Evolutionary conservation across 2,329 filamentous ascomycete genomes (phyloP).

Genomic region (Cercospora sp.): DNA sequence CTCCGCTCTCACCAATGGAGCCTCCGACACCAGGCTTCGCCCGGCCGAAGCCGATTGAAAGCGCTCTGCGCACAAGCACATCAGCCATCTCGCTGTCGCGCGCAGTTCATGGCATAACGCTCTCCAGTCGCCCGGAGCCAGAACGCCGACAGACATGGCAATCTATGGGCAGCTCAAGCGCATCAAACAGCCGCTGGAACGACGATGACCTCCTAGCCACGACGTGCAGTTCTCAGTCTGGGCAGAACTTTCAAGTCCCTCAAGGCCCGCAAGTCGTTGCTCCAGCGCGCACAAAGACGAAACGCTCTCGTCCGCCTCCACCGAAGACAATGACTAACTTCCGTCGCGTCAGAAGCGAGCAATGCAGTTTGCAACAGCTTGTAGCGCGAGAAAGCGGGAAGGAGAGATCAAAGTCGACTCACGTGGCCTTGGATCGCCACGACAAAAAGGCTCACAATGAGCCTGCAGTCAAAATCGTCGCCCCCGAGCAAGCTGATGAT

Average conservation of each 20-base stretch:
- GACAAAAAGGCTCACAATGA: background rate
- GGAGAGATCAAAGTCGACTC: background rate
- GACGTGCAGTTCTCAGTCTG: background rate
- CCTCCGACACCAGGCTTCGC: slow-evolving; percentile 13
- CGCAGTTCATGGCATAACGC: background rate
- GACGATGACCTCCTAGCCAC: slow-evolving; percentile 17
- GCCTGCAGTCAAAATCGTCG: background rate
- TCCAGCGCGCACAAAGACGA: background rate
- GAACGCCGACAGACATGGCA: slow-evolving; percentile 7
- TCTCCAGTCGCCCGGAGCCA: background rate
- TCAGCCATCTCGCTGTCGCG: slow-evolving; percentile 19
- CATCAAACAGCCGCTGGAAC: slow-evolving; percentile 13
- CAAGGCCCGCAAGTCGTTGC: background rate
- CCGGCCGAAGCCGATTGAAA: slow-evolving; percentile 3
- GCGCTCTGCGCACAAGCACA: background rate
- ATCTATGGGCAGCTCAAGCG: background rate
- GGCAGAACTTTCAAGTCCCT: background rate
- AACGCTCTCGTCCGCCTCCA: background rate
- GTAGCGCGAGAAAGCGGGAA: background rate
- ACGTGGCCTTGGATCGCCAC: background rate
- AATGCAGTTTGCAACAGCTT: background rate
- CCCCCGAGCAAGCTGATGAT: slow-evolving; percentile 13
- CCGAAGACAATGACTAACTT: background rate
- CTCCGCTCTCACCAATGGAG: slow-evolving; percentile 21
- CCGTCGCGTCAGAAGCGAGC: slow-evolving; percentile 9